Percentiles rank a stretch among this genome's conserved stretches.
Conservation (phyloP, 2,329 filamentous ascomycete species). For the Fusarium sp. region DNA sequence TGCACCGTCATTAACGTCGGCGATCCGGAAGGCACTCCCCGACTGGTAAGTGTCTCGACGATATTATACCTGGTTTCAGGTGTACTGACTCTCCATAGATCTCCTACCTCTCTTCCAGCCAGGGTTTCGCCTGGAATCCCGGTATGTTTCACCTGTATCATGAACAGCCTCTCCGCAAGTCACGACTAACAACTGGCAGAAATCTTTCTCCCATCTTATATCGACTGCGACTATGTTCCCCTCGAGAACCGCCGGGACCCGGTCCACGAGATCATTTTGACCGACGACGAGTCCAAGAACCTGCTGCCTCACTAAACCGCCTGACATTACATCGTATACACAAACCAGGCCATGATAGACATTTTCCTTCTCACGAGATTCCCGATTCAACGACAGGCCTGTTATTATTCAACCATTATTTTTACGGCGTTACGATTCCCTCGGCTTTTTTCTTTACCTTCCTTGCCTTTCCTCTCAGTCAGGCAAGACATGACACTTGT, state of each 20-base stretch:
- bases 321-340: constrained; percentile 25
- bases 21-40: constrained; percentile 75
- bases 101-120: constrained; percentile 80
- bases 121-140: constrained; percentile 87
- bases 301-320: constrained; percentile 70
- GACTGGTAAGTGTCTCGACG: constrained; percentile 64
- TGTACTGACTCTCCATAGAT: constrained; percentile 61
- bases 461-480: constrained; percentile 1
- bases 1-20: constrained; percentile 85
- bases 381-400: constrained; percentile 28
- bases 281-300: constrained; percentile 76
- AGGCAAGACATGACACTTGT: constrained; percentile 24
- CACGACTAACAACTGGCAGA: constrained; percentile 57
- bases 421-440: constrained; percentile 34
- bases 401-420: constrained; percentile 17
- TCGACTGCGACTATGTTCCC: constrained; percentile 78
- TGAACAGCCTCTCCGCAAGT: background rate
- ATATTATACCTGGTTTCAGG: background rate
- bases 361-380: constrained; percentile 43
- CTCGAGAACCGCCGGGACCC: constrained; percentile 80
- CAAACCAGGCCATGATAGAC: constrained; percentile 38
- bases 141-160: constrained; percentile 54
- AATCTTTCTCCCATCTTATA: constrained; percentile 82
- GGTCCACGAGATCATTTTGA: constrained; percentile 80
- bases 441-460: background rate